phyloP scores from a whole-genome alignment of 140 eudicot species.

The Artemisia princeps region DNA sequence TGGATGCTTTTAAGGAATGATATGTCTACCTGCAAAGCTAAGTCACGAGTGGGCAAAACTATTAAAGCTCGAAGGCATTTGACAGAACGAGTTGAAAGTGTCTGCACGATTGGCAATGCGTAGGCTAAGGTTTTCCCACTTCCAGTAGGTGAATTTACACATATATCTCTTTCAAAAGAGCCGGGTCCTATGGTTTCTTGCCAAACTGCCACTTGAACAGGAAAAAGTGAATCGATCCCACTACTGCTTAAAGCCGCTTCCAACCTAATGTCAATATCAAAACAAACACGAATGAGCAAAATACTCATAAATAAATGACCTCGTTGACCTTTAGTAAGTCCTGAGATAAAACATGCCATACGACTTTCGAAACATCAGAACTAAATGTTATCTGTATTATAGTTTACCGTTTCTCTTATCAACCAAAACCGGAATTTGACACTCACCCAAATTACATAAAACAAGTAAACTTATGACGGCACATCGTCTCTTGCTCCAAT shows the following conservation, averaged over 20 bases:
- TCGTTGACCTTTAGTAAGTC: too few species aligned
- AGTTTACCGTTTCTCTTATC: too few species aligned
- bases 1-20: background rate
- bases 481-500: too few species aligned
- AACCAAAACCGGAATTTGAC: too few species aligned
- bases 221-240: conserved; percentile 68
- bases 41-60: conserved; percentile 85
- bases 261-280: conserved; percentile 31
- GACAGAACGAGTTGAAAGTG: conserved; percentile 56
- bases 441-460: too few species aligned
- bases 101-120: conserved; percentile 79
- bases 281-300: too few species aligned
- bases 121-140: conserved; percentile 89
- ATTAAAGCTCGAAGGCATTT: conserved; percentile 79
- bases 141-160: conserved; percentile 89
- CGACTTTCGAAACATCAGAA: too few species aligned
- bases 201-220: conserved; percentile 91
- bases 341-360: too few species aligned
- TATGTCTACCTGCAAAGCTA: conserved; percentile 70
- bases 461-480: too few species aligned
- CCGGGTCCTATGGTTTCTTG: conserved; percentile 91
- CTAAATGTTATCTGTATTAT: too few species aligned
- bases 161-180: conserved; percentile 70
- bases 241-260: conserved; percentile 43
- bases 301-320: too few species aligned